These are phyloP conservation scores for Excoecaria agallocha DNA, from an alignment of 345 rosid genomes.

Conservation along the genomic window DNA sequence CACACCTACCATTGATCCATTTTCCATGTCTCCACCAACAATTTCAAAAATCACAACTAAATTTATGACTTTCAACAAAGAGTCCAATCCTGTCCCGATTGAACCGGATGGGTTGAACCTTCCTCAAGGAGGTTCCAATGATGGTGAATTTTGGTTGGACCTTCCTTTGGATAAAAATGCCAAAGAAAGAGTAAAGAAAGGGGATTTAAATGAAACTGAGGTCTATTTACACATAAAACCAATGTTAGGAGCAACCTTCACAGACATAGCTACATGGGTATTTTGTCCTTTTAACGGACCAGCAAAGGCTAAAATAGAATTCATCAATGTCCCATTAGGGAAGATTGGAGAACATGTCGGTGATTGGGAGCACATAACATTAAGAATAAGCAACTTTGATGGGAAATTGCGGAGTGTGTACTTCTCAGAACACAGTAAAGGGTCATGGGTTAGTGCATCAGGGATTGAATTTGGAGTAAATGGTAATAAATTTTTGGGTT, in stretches of 20 bases:
- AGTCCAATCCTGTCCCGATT: slow-evolving; percentile 48
- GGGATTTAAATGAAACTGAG: slow-evolving; percentile 46
- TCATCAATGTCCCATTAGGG: slow-evolving; percentile 50
- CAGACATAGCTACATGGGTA: slow-evolving; percentile 70
- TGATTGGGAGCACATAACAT: slow-evolving; percentile 85
- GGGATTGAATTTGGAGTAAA: slow-evolving; percentile 50
- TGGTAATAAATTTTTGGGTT: slow-evolving; percentile 57
- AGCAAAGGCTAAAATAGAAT: slow-evolving; percentile 58
- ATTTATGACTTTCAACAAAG: too few relatives aligned
- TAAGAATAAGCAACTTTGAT: slow-evolving; percentile 71
- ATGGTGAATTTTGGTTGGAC: slow-evolving; percentile 76
- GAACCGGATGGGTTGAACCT: slow-evolving; percentile 64
- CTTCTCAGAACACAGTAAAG: slow-evolving; percentile 67
- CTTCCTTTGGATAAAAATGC: slow-evolving; percentile 48
- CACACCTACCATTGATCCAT: too few relatives aligned
- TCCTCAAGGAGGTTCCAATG: slow-evolving; percentile 78
- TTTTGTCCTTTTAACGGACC: slow-evolving; percentile 90
- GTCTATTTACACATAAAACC: slow-evolving; percentile 74
- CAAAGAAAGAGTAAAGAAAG: slow-evolving; percentile 63
- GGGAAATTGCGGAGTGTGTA: slow-evolving; percentile 57
- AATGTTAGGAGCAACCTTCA: slow-evolving; percentile 72
- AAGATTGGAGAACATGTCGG: slow-evolving; percentile 81
- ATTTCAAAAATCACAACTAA: too few relatives aligned
- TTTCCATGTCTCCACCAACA: too few relatives aligned
- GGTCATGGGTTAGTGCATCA: slow-evolving; percentile 61